Base-by-base conservation (phyloP, 176 grass and related monocot genomes). In the Bonia amplexicaulis region DNA sequence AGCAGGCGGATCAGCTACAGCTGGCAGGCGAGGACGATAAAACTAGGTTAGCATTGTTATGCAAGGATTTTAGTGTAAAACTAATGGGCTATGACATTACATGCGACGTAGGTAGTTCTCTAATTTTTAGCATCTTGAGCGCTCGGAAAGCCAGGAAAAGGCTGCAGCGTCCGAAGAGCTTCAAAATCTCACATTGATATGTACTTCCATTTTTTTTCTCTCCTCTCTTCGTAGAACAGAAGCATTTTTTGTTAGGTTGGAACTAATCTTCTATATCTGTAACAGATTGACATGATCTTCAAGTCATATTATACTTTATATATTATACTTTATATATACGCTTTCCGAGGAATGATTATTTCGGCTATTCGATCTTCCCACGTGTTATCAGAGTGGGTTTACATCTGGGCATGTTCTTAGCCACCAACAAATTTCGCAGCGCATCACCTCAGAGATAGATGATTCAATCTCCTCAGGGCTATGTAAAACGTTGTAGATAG, bases 71-170 rank as follows among this genome's bases (percentile, higher is more conserved):
- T 48, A 69, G 63, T 71, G 27, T 92, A 51, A 95, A 93, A 66
- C 88, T 95, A 22, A 92, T 95, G 96, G 96, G 96, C 14, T 92
- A 81, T 26, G 80, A 90, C 80, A 80, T 4, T 85, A 87, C 83
- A 15, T 93, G 87, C 19, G 80, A 82, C 51, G 22, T 81, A 73
- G 68, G 76, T 52, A 76, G 60, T 71, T 79, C 90, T 66, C 78
- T 98, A 69, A 93, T 98, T 86, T 45, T 73, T 79, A 83, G 89
- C 80, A 95, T 98, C 87, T 65, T 66, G 74, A 80, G 79, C 26
- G 78, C 79, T 52, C 80, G 76, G 46, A 91, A 85, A 87, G 75
- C 74, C 79, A 88, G 85, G 68, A 89, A 92, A 55, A 82, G 37
- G 54, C 83, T 84, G 58, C 80, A 57, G 55, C 58, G 44, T 14